Conservation (phyloP, 768 basidiomycete genomes). For the Kockovaella imperatae region DNA sequence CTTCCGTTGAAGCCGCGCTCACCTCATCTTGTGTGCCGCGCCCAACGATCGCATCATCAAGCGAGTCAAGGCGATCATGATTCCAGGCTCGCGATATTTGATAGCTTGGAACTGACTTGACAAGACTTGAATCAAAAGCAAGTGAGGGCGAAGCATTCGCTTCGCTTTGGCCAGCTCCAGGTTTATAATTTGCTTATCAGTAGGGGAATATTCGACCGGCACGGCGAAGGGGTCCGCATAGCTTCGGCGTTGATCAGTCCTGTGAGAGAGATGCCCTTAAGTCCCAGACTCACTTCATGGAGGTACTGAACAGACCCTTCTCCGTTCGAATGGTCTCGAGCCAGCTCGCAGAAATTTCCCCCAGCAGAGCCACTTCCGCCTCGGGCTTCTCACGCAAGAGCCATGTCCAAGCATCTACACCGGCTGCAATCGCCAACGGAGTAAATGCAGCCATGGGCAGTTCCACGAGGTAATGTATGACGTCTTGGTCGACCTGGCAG, state of each 20-base stretch:
- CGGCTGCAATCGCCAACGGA: conserved; percentile 73
- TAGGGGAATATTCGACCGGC: conserved; percentile 80
- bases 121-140: conserved; percentile 74
- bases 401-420: conserved; percentile 95
- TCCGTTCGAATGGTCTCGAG: conserved; percentile 65
- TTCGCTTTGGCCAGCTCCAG: conserved; percentile 61
- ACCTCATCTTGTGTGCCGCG: conserved; percentile 71
- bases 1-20: conserved; percentile 13
- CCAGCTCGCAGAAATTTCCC: conserved; percentile 83
- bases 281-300: conserved; percentile 60
- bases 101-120: conserved; percentile 90
- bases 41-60: conserved; percentile 73
- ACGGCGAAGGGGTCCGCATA: conserved; percentile 80
- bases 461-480: conserved; percentile 76
- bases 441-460: conserved; percentile 85
- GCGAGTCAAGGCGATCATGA: conserved; percentile 77
- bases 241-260: conserved; percentile 47
- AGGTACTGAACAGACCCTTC: conserved; percentile 73
- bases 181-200: conserved; percentile 75
- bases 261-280: background rate
- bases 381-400: conserved; percentile 76
- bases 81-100: conserved; percentile 71
- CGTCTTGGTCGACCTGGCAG: conserved; percentile 67
- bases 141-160: conserved; percentile 72
- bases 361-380: conserved; percentile 73